Evolutionary conservation across 2,329 filamentous ascomycete species (phyloP).

Genomic region (Colletotrichum kahawae): DNA sequence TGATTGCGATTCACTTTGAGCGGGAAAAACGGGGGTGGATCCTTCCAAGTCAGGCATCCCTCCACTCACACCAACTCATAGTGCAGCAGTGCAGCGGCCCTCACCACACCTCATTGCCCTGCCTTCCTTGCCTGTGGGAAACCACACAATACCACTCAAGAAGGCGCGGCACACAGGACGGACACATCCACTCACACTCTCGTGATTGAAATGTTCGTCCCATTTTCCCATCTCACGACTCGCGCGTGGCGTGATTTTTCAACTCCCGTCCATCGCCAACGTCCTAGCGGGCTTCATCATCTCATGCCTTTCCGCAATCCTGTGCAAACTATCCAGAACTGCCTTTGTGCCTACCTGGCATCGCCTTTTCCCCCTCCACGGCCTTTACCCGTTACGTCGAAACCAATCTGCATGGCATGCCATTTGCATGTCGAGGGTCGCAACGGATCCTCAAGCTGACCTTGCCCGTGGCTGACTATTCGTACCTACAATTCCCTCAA

Average conservation of each 20-base stretch:
- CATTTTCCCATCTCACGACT: conserved; percentile 13
- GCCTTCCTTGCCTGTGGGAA: not conserved
- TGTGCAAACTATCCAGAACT: not conserved
- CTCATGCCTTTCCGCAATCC: not conserved
- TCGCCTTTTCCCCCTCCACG: not conserved
- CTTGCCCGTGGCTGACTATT: not conserved
- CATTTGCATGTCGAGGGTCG: not conserved
- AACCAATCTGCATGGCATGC: not conserved
- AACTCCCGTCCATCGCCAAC: conserved; percentile 3
- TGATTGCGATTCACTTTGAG: conserved; percentile 20
- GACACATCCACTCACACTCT: not conserved
- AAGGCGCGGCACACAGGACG: not conserved
- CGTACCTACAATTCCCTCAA: not conserved
- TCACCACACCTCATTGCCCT: not conserved
- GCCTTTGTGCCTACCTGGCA: not conserved
- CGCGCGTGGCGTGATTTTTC: conserved; percentile 16
- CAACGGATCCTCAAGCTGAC: not conserved
- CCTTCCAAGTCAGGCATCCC: not conserved
- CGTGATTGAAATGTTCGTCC: conserved; percentile 14
- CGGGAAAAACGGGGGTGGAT: conserved; percentile 11
- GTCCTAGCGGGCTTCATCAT: not conserved
- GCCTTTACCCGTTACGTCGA: not conserved
- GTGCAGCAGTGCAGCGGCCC: not conserved
- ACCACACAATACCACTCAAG: not conserved
- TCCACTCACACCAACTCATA: not conserved